A percentile compares a stretch with the other conserved stretches of the same genome.
These are phyloP conservation scores for Mycena amicta DNA, from an alignment of 768 basidiomycete genomes.

Conservation along the genomic window DNA sequence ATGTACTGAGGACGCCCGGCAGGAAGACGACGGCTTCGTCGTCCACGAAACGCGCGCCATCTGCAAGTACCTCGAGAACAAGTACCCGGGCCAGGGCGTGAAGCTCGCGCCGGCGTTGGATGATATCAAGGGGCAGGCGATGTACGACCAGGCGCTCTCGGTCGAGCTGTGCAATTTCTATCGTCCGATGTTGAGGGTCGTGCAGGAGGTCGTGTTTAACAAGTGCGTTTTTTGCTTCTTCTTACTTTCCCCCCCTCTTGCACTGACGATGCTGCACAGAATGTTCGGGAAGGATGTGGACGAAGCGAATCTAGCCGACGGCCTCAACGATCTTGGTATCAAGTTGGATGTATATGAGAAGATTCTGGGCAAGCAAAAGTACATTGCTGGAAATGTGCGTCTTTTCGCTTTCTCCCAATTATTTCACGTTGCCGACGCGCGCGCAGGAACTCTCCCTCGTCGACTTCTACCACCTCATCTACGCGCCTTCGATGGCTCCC, in stretches of 20 bases:
- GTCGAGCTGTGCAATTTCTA: constrained; percentile 49
- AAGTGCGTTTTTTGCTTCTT: constrained; percentile 27
- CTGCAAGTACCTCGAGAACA: constrained; percentile 45
- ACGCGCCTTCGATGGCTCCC: constrained; percentile 17
- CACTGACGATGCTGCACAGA: background rate
- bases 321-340: constrained; percentile 26
- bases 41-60: constrained; percentile 54
- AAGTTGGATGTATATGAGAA: constrained; percentile 45
- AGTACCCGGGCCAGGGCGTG: constrained; percentile 43
- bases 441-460: constrained; percentile 45
- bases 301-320: constrained; percentile 27
- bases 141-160: constrained; percentile 38
- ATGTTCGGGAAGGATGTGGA: constrained; percentile 29
- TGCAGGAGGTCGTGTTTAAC: constrained; percentile 45
- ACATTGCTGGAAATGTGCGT: constrained; percentile 44
- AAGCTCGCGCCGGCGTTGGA: constrained; percentile 36
- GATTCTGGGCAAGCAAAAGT: constrained; percentile 47
- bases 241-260: background rate
- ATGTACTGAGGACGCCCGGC: background rate
- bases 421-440: background rate
- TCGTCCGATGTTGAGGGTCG: constrained; percentile 36
- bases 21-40: constrained; percentile 50
- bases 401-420: background rate
- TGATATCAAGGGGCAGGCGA: constrained; percentile 24
- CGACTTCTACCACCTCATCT: constrained; percentile 54